Evolutionary conservation across 23 red algal species (phyloP), one percentile per base, ranked within the genome.

Genomic region (Gracilaria domingensis): DNA sequence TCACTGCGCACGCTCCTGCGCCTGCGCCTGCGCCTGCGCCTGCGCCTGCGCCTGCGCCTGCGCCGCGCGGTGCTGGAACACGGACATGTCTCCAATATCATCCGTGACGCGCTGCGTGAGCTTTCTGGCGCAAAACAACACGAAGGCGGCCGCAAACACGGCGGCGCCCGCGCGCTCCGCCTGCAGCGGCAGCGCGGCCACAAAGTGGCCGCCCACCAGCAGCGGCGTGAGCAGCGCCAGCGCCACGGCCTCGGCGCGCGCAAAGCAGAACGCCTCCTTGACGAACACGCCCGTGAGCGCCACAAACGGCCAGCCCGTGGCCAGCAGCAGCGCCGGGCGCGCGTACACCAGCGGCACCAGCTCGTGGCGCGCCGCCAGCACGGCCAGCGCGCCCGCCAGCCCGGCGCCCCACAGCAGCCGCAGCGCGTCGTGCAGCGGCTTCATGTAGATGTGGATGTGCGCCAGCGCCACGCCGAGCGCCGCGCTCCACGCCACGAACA

Each of bases 181-280:
- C n/a, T 25, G 50, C 0, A 28, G 1, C 0, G 79, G 62, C 50
- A 88, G 85, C 33, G 85, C 40, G 8, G 65, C 58, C 18, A 95
- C 0, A 57, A 99, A 96, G 75, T 96, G 93, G 12, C 97, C 97
- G 12, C 88, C 88, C 33, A 76, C 37, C 26, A 99, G 91, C 0
- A 84, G 34, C 58, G 97, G 97, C 4, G 92, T 79, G 33, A 96
- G 56, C 1, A 88, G 11, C 9, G 75, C 80, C 21, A 99, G 83
- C 11, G 36, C 81, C 5, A 93, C 50, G 24, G 97, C 97, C 94
- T 99, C 97, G 14, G 55, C 24, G 61, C 93, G 75, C 5, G 92
- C 89, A 65, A 96, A 99, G 69, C 97, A 99, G 35, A 95, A 79
- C 11, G 90, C 90, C 79, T 99, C 97, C 75, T 99, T 96, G 72